These are phyloP conservation scores for Metschnikowia lunata DNA, from an alignment of 805 yeast species.

Conservation along the genomic window DNA sequence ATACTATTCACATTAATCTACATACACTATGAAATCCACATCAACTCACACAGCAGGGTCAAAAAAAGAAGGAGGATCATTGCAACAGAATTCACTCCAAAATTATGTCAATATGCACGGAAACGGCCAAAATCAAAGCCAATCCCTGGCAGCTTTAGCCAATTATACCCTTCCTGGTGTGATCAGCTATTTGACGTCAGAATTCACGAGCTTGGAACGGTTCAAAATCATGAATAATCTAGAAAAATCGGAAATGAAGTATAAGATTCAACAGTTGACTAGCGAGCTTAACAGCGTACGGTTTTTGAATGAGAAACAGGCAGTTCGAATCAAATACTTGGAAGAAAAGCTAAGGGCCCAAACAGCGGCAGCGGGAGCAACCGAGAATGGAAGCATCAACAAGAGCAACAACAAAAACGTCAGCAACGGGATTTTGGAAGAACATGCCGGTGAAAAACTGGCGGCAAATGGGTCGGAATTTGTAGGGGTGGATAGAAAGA, in stretches of 20 bases:
- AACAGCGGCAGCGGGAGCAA: not conserved
- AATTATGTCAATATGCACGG: not conserved
- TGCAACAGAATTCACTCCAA: not conserved
- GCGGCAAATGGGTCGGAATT: not conserved
- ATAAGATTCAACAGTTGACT: constrained; percentile 47
- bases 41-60: not conserved
- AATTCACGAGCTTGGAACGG: constrained; percentile 44
- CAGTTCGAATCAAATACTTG: constrained; percentile 34
- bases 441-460: not conserved
- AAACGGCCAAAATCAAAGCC: not conserved
- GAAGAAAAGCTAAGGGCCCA: constrained; percentile 20
- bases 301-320: constrained; percentile 40
- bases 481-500: too few relatives aligned
- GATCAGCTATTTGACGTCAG: constrained; percentile 55
- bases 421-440: not conserved
- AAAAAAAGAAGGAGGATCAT: constrained; percentile 1
- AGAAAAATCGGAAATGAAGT: constrained; percentile 50
- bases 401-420: not conserved
- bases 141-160: constrained; percentile 17
- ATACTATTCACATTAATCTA: too few relatives aligned
- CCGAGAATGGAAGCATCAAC: not conserved
- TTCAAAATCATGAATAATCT: constrained; percentile 48
- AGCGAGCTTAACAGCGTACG: constrained; percentile 47
- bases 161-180: constrained; percentile 54
- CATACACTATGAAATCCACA: too few relatives aligned